These are phyloP conservation scores for Candida boidinii DNA, from an alignment of 805 yeast genomes.

Conservation along the genomic window DNA sequence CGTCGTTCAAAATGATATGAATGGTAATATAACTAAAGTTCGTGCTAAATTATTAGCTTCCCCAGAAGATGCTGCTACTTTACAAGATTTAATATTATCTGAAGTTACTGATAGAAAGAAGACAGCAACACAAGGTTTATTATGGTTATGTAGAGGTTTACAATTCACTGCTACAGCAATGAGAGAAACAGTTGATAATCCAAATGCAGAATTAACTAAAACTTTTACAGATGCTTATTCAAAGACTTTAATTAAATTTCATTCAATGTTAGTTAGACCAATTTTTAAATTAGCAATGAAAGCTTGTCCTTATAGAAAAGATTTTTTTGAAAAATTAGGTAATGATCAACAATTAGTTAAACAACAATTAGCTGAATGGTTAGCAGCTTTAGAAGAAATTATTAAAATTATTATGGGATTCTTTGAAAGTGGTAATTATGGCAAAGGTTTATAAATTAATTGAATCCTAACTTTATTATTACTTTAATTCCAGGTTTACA, in stretches of 20 bases:
- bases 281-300: constrained; percentile 91
- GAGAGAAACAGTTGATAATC: constrained; percentile 65
- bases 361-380: constrained; percentile 63
- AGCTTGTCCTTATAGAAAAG: constrained; percentile 88
- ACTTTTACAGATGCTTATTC: constrained; percentile 81
- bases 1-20: constrained; percentile 82
- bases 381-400: constrained; percentile 64
- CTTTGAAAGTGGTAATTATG: constrained; percentile 74
- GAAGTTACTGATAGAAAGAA: constrained; percentile 63
- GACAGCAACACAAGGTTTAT: constrained; percentile 82
- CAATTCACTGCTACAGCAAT: constrained; percentile 87
- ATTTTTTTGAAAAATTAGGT: constrained; percentile 77
- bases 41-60: constrained; percentile 55
- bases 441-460: constrained; percentile 71
- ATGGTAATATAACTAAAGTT: constrained; percentile 75
- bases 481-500: no score
- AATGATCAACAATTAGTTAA: constrained; percentile 60
- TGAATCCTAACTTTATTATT: no score
- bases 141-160: constrained; percentile 82
- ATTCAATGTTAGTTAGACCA: constrained; percentile 74
- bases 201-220: constrained; percentile 56
- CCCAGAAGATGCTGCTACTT: constrained; percentile 56
- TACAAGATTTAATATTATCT: constrained; percentile 68
- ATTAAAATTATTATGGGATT: constrained; percentile 69
- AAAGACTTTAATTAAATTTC: constrained; percentile 74